These are phyloP conservation scores for Pythium diclinum DNA, from an alignment of 352 stramenopile species.

Conservation along the genomic window DNA sequence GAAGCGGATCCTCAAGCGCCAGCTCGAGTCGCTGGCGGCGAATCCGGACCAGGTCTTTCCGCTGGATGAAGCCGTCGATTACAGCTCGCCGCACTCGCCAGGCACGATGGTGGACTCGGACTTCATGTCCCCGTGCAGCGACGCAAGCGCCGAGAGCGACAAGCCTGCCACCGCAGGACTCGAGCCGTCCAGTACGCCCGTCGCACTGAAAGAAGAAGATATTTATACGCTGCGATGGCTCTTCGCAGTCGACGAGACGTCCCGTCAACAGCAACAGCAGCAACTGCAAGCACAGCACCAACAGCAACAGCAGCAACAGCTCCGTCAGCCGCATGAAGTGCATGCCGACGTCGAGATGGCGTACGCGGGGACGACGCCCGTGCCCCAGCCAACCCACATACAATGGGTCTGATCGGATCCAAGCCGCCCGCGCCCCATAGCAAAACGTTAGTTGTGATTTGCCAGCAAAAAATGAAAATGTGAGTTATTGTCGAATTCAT, in stretches of 20 bases:
- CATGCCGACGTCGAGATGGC: conserved; percentile 7
- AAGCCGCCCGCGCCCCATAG: too few relatives aligned
- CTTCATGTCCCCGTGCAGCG: conserved; percentile 1
- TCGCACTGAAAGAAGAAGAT: conserved; percentile 24
- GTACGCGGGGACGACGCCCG: background rate
- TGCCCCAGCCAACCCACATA: background rate
- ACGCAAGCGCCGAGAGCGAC: conserved; percentile 2
- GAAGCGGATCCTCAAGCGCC: conserved; percentile 21
- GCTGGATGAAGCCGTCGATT: background rate
- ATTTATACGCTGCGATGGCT: conserved; percentile 21
- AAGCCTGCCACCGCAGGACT: background rate
- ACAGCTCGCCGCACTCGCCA: conserved; percentile 9
- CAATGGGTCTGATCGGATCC: conserved; percentile 11
- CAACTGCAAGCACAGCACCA: background rate
- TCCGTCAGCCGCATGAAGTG: background rate
- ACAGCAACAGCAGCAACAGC: background rate
- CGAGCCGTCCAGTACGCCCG: conserved; percentile 14
- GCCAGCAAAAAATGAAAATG: conserved; percentile 7
- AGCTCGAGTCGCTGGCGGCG: conserved; percentile 10
- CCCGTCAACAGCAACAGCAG: conserved; percentile 3
- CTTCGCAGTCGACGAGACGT: conserved; percentile 17
- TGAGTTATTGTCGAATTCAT: background rate
- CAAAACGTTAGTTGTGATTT: background rate
- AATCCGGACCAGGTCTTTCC: background rate
- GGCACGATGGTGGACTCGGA: conserved; percentile 2